These are phyloP conservation scores for Diatrype stigma DNA, from an alignment of 2,329 filamentous ascomycete genomes.

Conservation along the genomic window DNA sequence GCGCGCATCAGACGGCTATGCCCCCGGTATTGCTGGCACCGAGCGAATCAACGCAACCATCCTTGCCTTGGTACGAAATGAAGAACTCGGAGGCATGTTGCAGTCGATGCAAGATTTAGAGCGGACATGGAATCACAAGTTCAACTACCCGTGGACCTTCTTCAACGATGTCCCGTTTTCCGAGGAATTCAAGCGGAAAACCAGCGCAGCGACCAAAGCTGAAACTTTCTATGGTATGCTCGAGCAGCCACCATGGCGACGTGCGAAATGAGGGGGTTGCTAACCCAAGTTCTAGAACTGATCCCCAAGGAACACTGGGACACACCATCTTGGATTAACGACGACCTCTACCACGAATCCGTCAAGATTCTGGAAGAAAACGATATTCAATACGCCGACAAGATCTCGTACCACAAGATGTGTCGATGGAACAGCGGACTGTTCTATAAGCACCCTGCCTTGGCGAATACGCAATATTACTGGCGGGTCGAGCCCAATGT, in stretches of 20 bases:
- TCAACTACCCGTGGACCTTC: conserved; percentile 99
- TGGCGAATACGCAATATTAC: conserved; percentile 82
- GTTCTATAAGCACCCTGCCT: conserved; percentile 93
- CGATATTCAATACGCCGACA: conserved; percentile 84
- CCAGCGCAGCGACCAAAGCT: conserved; percentile 78
- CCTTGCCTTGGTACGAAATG: conserved; percentile 86
- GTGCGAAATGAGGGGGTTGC: conserved; percentile 12
- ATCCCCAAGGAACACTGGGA: conserved; percentile 97
- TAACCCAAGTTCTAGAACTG: conserved; percentile 55
- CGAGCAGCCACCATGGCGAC: not conserved
- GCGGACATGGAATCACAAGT: conserved; percentile 94
- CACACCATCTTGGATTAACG: conserved; percentile 86
- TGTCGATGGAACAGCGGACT: conserved; percentile 98
- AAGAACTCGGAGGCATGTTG: conserved; percentile 79
- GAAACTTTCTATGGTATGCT: conserved; percentile 73
- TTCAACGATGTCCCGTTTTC: conserved; percentile 95
- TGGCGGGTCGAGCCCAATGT: conserved; percentile 99
- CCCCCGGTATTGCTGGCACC: conserved; percentile 67
- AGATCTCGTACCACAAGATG: conserved; percentile 96
- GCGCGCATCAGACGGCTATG: conserved; percentile 73
- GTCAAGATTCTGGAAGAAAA: conserved; percentile 77
- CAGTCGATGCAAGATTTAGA: conserved; percentile 89
- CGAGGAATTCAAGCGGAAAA: conserved; percentile 85
- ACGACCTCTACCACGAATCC: conserved; percentile 80
- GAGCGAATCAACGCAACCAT: conserved; percentile 91